Base-by-base conservation (phyloP, 2,329 filamentous ascomycete genomes). In the Cordyceps cicadae region DNA sequence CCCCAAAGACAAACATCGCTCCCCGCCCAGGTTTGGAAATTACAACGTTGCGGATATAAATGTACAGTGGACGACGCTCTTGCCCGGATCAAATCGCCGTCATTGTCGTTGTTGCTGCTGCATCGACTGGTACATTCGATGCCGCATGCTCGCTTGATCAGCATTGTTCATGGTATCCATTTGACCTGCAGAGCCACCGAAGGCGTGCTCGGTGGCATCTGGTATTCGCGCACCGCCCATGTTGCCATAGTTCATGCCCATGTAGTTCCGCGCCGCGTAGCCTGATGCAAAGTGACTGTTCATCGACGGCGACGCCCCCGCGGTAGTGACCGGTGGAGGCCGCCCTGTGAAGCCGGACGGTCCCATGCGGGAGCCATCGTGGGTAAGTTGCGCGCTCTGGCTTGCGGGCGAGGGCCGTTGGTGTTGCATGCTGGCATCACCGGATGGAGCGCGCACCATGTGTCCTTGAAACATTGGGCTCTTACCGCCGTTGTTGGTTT, bases 91-190 rank as follows among this genome's bases (percentile, higher is more conserved):
- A 32, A 37, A 32, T 50, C 41, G 43, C 45, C 24, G 59, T 55
- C 37, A 58, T 53, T 61, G 60, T 32, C 54, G 52, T 29, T 61
- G 59, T 48, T 61, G 60, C 54, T 61, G 60, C 49, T 61, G 60
- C 54, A 61, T 58, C 19, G 60, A 52, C 34, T 57, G 60, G 45
- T 61, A 61, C 60, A 61, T 58, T 41, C 60, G 60, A 41, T 61
- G 54, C 21, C 53, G 46, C 59, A 57, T 61, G 14, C 37, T 61
- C 26, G 60, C 54, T 41, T 57, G 60, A 21, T 61, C 60, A 9
- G 39, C 48, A 52, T n/a, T 46, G n/a, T 43, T 51, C 48, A 61
- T 51, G 11, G 19, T 15, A 17, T 58, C 54, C 46, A 61, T 48
- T 21, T 56, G 53, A 17, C 53, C 48, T 21, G 60, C 21, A 19